phyloP scores from a whole-genome alignment of 441 rosid genomes.

The Flueggea neowawraea region DNA sequence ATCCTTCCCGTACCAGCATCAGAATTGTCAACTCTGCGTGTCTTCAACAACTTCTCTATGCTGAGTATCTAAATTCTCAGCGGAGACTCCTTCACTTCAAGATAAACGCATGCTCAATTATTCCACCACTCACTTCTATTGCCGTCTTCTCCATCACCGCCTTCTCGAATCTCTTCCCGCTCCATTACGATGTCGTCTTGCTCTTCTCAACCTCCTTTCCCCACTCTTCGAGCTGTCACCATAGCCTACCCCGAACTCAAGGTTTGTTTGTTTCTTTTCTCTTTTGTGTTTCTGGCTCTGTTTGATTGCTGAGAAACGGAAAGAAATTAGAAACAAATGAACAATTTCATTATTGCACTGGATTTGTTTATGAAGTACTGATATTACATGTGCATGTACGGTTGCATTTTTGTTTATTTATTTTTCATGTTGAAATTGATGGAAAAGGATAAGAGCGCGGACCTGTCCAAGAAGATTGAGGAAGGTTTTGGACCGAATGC shows the following conservation, averaged over 20 bases:
- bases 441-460: constrained; percentile 56
- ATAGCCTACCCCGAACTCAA: constrained; percentile 70
- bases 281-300: constrained; percentile 6
- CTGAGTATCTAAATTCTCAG: too few relatives aligned
- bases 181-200: constrained; percentile 39
- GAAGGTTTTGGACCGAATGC: constrained; percentile 89
- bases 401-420: not conserved
- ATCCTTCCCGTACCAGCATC: too few relatives aligned
- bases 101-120: too few relatives aligned
- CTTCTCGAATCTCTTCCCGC: constrained; percentile 14
- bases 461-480: constrained; percentile 69
- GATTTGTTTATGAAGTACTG: too few relatives aligned
- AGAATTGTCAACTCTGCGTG: too few relatives aligned
- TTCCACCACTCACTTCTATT: too few relatives aligned
- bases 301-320: constrained; percentile 12
- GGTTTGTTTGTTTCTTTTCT: constrained; percentile 39
- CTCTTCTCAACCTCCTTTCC: constrained; percentile 29
- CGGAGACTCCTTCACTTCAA: too few relatives aligned
- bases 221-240: constrained; percentile 63
- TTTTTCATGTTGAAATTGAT: constrained; percentile 16
- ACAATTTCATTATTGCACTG: not conserved
- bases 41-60: too few relatives aligned
- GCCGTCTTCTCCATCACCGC: constrained; percentile 16
- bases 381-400: not conserved
- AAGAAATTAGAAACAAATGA: not conserved